Evolutionary conservation across 2,329 filamentous ascomycete species (phyloP).

Genomic region (Endothia cerciana): DNA sequence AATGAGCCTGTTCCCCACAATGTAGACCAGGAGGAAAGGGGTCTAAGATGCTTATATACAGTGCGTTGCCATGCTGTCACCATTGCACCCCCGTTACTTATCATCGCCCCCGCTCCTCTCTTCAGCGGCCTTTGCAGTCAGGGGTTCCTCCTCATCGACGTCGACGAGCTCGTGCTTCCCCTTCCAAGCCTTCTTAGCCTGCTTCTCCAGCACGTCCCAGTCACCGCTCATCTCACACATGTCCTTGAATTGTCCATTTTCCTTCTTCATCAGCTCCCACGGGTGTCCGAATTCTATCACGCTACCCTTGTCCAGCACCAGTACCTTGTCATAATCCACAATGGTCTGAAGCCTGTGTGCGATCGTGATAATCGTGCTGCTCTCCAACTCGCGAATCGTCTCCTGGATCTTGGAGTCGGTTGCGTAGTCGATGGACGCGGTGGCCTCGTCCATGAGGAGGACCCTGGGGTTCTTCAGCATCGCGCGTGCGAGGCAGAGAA

Average conservation of each 20-base stretch:
- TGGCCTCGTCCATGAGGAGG: slow-evolving; percentile 99
- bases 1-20: not conserved
- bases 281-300: slow-evolving; percentile 93
- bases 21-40: not conserved
- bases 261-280: slow-evolving; percentile 74
- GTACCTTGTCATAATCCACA: slow-evolving; percentile 96
- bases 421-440: slow-evolving; percentile 94
- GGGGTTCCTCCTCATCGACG: slow-evolving; percentile 37
- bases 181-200: slow-evolving; percentile 58
- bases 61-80: not conserved
- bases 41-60: slow-evolving; percentile 13
- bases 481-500: slow-evolving; percentile 89
- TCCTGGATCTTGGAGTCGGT: slow-evolving; percentile 96
- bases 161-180: slow-evolving; percentile 44
- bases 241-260: slow-evolving; percentile 60
- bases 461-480: slow-evolving; percentile 90
- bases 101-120: not conserved
- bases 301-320: slow-evolving; percentile 87
- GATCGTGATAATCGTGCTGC: slow-evolving; percentile 92
- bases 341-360: slow-evolving; percentile 95
- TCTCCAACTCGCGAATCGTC: slow-evolving; percentile 86
- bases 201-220: slow-evolving; percentile 52
- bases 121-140: not conserved
- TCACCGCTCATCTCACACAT: slow-evolving; percentile 71
- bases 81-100: not conserved